Evolutionary conservation across 306 rosid genomes (phyloP), one percentile per base, ranked within the genome.

Genomic region (Geum urbanum): DNA sequence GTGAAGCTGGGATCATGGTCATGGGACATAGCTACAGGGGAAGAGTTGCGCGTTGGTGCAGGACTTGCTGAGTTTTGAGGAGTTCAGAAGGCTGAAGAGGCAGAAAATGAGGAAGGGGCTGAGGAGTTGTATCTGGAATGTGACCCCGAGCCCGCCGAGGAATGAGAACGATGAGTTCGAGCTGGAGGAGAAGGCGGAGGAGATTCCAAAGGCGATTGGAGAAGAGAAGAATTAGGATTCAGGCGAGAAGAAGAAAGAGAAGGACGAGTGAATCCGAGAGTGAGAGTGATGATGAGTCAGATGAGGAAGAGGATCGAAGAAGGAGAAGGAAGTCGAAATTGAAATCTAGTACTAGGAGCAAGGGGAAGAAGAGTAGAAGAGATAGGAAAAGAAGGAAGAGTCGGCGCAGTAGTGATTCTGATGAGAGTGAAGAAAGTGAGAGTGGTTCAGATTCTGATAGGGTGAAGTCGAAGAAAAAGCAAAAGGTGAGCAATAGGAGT

Each of bases 31-130:
- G 73, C 83, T 40, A 88, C 94, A 0, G 98, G 94, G 48, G 97
- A 92, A 79, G 98, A 92, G 76, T 76, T 85, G 60, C 96, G 98
- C 6, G 98, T 90, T 8, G 98, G 98, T 74, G 98, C 98, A 37
- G 97, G 98, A 49, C 83, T 90, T 37, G 98, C 96, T 40, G 98
- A 92, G 72, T 53, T 83, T 63, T 69, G 96, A 89, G 84, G 97
- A 91, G 55, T 84, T 74, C 63, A 61, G 95, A 40, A 88, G 96
- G 87, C 50, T 85, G 61, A 94, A 87, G 85, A 84, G 97, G 78
- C 97, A 91, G 78, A 94, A 89, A 83, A 51, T 88, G 86, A 81
- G 99, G 88, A 94, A 83, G 81, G 8, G 62, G 72, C 72, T 89
- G 81, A 86, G 78, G 69, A 72, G 74, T 27, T 94, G 99, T 68